Evolutionary conservation across 176 grass and related monocot species (phyloP).

Genomic region (Bolboschoenus planiculmis): DNA sequence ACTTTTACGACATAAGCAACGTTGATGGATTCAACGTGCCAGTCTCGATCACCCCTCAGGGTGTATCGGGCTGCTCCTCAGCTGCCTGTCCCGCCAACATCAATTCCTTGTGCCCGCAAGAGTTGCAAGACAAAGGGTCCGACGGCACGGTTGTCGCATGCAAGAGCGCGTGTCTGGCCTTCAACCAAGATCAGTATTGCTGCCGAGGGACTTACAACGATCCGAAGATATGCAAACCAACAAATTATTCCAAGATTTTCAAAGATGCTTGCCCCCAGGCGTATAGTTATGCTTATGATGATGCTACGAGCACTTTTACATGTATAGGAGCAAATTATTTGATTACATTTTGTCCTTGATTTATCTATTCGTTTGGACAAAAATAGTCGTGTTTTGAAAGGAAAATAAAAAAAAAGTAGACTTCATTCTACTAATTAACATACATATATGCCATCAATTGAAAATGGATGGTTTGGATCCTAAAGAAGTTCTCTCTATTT

Average conservation of each 20-base stretch:
- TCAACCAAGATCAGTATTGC: slow-evolving; percentile 40
- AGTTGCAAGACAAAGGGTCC: slow-evolving; percentile 17
- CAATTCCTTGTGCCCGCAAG: slow-evolving; percentile 36
- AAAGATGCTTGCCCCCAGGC: slow-evolving; percentile 52
- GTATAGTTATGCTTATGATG: slow-evolving; percentile 58
- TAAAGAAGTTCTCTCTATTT: too few species aligned
- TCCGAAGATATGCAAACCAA: slow-evolving; percentile 29
- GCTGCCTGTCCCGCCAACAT: slow-evolving; percentile 32
- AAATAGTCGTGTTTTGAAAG: too few species aligned
- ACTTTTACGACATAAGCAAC: slow-evolving; percentile 59
- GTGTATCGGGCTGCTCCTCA: neutral
- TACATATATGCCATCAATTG: too few species aligned
- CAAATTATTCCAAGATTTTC: slow-evolving; percentile 38
- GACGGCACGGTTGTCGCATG: slow-evolving; percentile 25
- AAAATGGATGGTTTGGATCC: too few species aligned
- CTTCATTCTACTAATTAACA: too few species aligned
- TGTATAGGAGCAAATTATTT: slow-evolving; percentile 22
- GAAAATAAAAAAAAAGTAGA: too few species aligned
- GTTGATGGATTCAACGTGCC: slow-evolving; percentile 68
- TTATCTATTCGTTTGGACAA: too few species aligned
- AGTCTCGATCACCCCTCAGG: slow-evolving; percentile 18
- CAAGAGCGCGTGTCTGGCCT: slow-evolving; percentile 65
- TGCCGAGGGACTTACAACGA: slow-evolving; percentile 37
- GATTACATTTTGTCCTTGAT: neutral
- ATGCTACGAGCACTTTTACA: slow-evolving; percentile 45